Conservation (phyloP, 2,329 filamentous ascomycete species). For the Cytospora piceicola region DNA sequence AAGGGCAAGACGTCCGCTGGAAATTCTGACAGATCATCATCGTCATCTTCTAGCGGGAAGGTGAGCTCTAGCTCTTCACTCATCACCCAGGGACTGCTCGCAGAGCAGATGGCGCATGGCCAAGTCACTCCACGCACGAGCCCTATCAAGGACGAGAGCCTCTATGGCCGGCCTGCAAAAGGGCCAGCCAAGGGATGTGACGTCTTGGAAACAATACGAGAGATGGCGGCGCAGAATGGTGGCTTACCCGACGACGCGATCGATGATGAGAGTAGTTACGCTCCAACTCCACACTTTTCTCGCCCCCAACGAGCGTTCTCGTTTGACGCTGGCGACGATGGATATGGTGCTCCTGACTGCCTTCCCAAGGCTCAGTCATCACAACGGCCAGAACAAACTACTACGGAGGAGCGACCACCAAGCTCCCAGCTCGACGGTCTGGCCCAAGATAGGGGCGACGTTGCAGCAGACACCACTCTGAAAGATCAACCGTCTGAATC, state of each 20-base stretch:
- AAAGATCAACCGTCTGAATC: conserved; percentile 5
- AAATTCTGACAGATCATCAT: conserved; percentile 18
- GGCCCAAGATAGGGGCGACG: not conserved
- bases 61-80: conserved; percentile 23
- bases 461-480: no score
- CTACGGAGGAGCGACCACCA: conserved; percentile 1
- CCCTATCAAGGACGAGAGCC: conserved; percentile 22
- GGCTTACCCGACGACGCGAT: conserved; percentile 27
- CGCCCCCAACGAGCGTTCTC: conserved; percentile 9
- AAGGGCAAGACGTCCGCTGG: not conserved
- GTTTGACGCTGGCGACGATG: conserved; percentile 8
- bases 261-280: conserved; percentile 22
- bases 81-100: conserved; percentile 24
- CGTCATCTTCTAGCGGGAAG: conserved; percentile 18
- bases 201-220: conserved; percentile 16
- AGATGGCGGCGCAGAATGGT: conserved; percentile 24
- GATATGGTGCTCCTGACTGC: not conserved
- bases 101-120: conserved; percentile 13
- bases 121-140: conserved; percentile 27
- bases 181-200: conserved; percentile 1
- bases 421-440: conserved; percentile 4
- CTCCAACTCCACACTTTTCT: conserved; percentile 1
- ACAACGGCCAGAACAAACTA: conserved; percentile 1
- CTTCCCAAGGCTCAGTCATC: not conserved
- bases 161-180: conserved; percentile 2